These are phyloP conservation scores for Tetrahymena thermophila DNA, from an alignment of 73 alveolate species.

Conservation along the genomic window DNA sequence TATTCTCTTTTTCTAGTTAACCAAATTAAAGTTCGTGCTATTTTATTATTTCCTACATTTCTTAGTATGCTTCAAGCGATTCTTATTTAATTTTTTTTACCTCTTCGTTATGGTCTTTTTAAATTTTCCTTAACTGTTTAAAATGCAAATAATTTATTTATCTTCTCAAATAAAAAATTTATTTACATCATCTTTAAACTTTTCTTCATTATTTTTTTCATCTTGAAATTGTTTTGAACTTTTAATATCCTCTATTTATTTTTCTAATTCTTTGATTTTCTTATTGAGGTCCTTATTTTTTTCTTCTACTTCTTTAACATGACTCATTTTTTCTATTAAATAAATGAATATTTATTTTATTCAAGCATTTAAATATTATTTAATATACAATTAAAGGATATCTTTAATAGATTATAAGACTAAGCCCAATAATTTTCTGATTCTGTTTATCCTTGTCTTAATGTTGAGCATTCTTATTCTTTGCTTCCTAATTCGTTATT, in stretches of 20 bases:
- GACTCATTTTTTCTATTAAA: neutral
- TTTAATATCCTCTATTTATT: neutral
- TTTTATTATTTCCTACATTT: neutral
- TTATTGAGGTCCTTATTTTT: neutral
- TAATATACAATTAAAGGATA: neutral
- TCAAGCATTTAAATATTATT: neutral
- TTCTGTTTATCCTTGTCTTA: neutral
- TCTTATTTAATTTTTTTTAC: neutral
- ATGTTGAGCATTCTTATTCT: neutral
- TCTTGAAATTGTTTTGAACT: neutral
- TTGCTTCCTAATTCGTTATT: neutral
- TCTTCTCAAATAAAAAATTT: too few species aligned
- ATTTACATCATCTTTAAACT: neutral
- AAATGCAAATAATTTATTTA: neutral
- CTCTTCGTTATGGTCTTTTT: neutral
- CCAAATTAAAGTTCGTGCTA: neutral
- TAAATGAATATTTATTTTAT: neutral
- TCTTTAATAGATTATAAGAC: neutral
- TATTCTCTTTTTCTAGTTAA: neutral
- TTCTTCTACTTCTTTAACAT: neutral
- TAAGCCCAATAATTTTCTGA: neutral
- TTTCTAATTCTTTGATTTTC: neutral
- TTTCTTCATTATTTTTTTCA: neutral
- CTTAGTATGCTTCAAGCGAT: neutral
- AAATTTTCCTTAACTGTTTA: neutral